Base-by-base conservation (phyloP, 495 filamentous ascomycete species). In the Hypoxylon intermedium region DNA sequence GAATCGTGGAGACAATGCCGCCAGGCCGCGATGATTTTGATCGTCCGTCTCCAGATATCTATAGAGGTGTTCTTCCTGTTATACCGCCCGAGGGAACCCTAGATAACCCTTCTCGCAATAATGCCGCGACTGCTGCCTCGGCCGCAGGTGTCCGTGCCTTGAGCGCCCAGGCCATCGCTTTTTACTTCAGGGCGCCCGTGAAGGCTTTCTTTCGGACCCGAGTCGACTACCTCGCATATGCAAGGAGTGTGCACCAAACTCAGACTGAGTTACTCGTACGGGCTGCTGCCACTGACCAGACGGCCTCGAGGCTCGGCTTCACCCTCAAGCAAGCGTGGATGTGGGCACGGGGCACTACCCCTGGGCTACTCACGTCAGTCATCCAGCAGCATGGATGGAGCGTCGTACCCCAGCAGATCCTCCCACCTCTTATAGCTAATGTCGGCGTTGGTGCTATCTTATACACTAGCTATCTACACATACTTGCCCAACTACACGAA, bases 171-270 rank as follows among this genome's bases (percentile, higher is more conserved):
- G 72, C 88, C 42, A 79, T 96, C 36, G 86, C 91, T 19, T 95
- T 96, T 63, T 97, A 94, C 72, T 97, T 96, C 65, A 79, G 92
- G 54, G 89, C 90, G 1, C 92, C 92, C 1, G 86, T 90, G 23
- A 95, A 95, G 71, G 88, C 91, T 2, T 97, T 97, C 72, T 93
- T 97, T 71, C 83, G 89, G 47, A 91, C 88, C 3, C 78, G 92
- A 49, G 90, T 97, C 60, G 92, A 97, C 80, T 96, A 88, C 50
- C 74, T 81, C 21, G 77, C 76, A 6, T 81, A 80, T 52, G 78
- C 77, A 1, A 73, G 80, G 72, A 81, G 49, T 28, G 58, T 74
- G 3, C 72, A 77, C 28, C 71, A 75, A 28, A 49, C 60, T 2
- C 73, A 73, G 54, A 67, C 64, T 3, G 56, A 53, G 28, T 50